Base-by-base conservation (phyloP, 176 grass and related monocot species). In the Oryza officinalis region DNA sequence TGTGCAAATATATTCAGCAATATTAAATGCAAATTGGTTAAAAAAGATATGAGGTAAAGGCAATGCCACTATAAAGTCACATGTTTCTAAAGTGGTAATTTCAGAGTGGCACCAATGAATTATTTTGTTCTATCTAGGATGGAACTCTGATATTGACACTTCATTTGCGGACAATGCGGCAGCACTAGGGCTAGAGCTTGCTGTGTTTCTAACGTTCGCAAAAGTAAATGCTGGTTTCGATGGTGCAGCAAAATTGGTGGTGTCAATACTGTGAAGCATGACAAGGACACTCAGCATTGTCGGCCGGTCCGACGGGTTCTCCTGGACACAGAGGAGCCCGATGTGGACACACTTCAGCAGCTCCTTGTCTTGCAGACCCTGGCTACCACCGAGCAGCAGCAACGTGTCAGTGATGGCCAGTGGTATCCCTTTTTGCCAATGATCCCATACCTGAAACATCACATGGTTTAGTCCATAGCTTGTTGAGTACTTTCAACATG, bases 291-390 rank as follows among this genome's bases (percentile, higher is more conserved):
- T 64, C 13, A 54, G 35, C 54, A 65, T 83, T 0, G 35, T 63
- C 0, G 69, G 80, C 2, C 80, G 57, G 1, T 47, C 32, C 3
- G 26, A 13, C 40, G 72, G 72, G 2, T 82, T 86, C 74, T 63
- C 74, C 26, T 82, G 85, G 17, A 87, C 72, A 25, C 71, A 82
- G 27, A 87, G 79, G 5, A 82, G 73, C 15, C 82, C 89, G 2
- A 85, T 41, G 4, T 91, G 81, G 35, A 85, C 8, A 60, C 82
- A 85, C 63, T 38, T 91, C 20, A 91, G 44, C 59, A 81, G 1
- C 73, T 91, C 82, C 1, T 22, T 38, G 23, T 61, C 67, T 1
- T 4, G 15, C 15, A 43, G 35, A 38, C 31, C 5, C 4, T 26
- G 59, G 6, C 40, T 8, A 12, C 35, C 71, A 1, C 50, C 1